Percentiles rank a stretch among this genome's conserved stretches.
Conservation (phyloP, 495 filamentous ascomycete species). For the Hypoxylon perforatum region DNA sequence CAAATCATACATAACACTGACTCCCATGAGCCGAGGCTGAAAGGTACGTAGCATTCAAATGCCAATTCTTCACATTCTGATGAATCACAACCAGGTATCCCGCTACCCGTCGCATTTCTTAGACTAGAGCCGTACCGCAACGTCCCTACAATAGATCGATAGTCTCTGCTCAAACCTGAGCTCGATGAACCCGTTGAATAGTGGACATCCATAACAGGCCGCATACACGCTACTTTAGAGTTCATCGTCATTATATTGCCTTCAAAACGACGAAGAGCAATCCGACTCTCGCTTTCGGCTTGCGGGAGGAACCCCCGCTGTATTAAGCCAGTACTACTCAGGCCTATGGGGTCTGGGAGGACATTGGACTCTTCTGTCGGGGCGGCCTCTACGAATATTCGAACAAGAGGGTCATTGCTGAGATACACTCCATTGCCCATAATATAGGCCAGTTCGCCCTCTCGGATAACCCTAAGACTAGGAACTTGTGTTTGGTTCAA, state of each 20-base stretch:
- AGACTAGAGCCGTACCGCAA: slow-evolving; percentile 8
- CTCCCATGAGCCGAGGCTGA: not conserved
- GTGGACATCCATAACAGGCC: not conserved
- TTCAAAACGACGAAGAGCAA: not conserved
- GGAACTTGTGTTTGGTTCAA: not conserved
- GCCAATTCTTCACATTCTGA: not conserved
- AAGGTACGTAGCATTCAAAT: not conserved
- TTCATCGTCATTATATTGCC: slow-evolving; percentile 5
- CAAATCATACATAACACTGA: not conserved
- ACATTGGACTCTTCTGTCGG: not conserved
- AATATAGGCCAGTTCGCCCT: too few relatives aligned
- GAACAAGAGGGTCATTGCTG: not conserved
- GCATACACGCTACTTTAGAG: slow-evolving; percentile 16
- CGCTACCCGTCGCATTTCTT: not conserved
- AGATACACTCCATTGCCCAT: not conserved
- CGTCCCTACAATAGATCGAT: not conserved
- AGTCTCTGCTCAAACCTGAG: too few relatives aligned
- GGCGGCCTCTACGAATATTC: not conserved
- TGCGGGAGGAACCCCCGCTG: not conserved
- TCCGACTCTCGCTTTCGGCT: not conserved
- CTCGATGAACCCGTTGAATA: not conserved
- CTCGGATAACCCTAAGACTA: too few relatives aligned
- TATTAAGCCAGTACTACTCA: not conserved
- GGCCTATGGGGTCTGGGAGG: not conserved
- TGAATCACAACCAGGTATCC: not conserved